Evolutionary conservation across 2,329 filamentous ascomycete species (phyloP), one percentile per base, ranked within the genome.

Genomic region (Colletotrichum sp.): DNA sequence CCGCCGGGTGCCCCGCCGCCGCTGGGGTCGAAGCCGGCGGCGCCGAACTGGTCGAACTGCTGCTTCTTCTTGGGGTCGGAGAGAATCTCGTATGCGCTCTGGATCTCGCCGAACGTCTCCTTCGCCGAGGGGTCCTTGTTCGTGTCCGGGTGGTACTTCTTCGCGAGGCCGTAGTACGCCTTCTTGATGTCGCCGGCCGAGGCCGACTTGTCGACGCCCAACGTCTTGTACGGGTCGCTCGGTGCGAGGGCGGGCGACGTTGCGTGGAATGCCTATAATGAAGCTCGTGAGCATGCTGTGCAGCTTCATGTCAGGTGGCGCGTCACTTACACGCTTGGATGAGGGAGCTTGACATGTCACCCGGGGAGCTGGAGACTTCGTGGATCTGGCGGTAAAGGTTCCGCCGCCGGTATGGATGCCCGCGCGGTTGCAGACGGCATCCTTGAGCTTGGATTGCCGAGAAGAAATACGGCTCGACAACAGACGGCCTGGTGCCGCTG

Each of bases 91-190:
- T 99, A 99, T 28, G 97, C 95, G 36, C 94, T 92, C 84, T 99
- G 97, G 70, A 97, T 95, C 80, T 98, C 96, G 78, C 93, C 91
- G 81, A 99, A 99, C 81, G 94, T 96, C 80, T 98, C 97, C 84
- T 98, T 98, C 43, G 97, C 96, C n/a, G 88, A 90, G 4, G 95
- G 85, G 80, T 98, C 97, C 84, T 98, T 98, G 89, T 98, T 99
- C 43, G 97, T 98, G 83, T 99, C 97, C 10, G 97, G 97, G 81
- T 99, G 97, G 83, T 92, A 99, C 83, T 98, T 99, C 86, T 99
- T 99, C 24, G 97, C 97, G 75, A 98, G 89, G 66, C 96, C 95
- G 83, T 99, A 99, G 88, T 99, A 99, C 5, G 97, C 96, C 85
- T 98, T 98, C 84, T 99, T 99, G 83, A 99, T 98, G 43, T 98